phyloP scores from a whole-genome alignment of 495 filamentous ascomycete genomes.

The Neurospora sp. region DNA sequence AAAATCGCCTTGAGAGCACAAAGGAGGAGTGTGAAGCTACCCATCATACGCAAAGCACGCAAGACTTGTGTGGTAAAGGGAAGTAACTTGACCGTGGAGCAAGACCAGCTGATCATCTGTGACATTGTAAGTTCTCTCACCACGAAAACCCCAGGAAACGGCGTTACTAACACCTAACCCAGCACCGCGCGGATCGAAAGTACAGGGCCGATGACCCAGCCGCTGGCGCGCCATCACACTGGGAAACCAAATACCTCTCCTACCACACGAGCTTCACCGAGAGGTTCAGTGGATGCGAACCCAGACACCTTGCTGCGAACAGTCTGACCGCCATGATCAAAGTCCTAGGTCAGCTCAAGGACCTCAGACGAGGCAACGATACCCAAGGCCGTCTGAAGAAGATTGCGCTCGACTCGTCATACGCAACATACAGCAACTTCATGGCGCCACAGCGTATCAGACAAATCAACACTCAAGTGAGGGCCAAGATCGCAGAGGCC shows the following conservation, averaged over 20 bases:
- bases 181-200: background rate
- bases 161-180: background rate
- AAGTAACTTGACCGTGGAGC: background rate
- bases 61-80: background rate
- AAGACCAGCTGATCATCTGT: constrained; percentile 6
- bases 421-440: constrained; percentile 5
- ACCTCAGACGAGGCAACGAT: constrained; percentile 9
- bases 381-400: constrained; percentile 9
- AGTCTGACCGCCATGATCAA: constrained; percentile 5
- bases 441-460: constrained; percentile 9
- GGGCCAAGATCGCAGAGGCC: background rate
- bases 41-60: constrained; percentile 6
- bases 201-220: background rate
- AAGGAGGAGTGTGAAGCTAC: constrained; percentile 4
- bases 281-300: background rate
- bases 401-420: background rate
- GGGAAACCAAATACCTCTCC: constrained; percentile 1
- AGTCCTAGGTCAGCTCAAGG: constrained; percentile 3
- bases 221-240: background rate
- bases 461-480: background rate
- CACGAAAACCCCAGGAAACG: background rate
- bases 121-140: constrained; percentile 3
- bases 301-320: background rate
- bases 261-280: constrained; percentile 4
- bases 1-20: background rate